phyloP scores from a whole-genome alignment of 2,329 filamentous ascomycete genomes.

The Monosporascus sp. region DNA sequence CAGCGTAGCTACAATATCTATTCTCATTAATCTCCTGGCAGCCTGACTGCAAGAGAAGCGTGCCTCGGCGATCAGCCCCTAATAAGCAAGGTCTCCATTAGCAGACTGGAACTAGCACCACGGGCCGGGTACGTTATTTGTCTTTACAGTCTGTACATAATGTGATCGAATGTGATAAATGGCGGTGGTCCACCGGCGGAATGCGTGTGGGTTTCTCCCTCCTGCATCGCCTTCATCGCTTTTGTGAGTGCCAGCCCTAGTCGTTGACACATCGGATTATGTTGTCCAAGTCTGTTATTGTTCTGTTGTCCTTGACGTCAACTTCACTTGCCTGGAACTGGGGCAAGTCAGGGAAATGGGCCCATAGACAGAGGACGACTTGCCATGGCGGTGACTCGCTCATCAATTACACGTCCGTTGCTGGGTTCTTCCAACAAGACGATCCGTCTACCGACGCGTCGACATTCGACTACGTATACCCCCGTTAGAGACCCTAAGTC shows the following conservation, averaged over 20 bases:
- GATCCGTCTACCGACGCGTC: slow-evolving; percentile 47
- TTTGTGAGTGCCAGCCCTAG: not conserved
- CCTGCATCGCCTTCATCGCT: not conserved
- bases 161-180: not conserved
- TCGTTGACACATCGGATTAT: slow-evolving; percentile 3
- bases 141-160: not conserved
- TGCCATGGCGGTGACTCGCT: slow-evolving; percentile 25
- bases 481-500: not conserved
- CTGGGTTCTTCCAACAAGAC: slow-evolving; percentile 62
- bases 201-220: too few species aligned
- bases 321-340: slow-evolving; percentile 15
- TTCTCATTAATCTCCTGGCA: too few species aligned
- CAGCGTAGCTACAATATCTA: too few species aligned
- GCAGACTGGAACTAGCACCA: not conserved
- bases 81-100: too few species aligned
- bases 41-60: too few species aligned
- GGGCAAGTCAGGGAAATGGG: slow-evolving; percentile 16
- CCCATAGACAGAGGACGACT: slow-evolving; percentile 7
- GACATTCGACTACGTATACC: slow-evolving; percentile 59
- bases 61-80: too few species aligned
- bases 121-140: not conserved
- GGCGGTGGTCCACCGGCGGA: not conserved
- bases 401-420: slow-evolving; percentile 55
- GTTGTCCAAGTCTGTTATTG: slow-evolving; percentile 8
- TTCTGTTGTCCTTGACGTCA: slow-evolving; percentile 16